phyloP scores from a whole-genome alignment of 2,329 filamentous ascomycete genomes.

The Sarocladium oryzae region DNA sequence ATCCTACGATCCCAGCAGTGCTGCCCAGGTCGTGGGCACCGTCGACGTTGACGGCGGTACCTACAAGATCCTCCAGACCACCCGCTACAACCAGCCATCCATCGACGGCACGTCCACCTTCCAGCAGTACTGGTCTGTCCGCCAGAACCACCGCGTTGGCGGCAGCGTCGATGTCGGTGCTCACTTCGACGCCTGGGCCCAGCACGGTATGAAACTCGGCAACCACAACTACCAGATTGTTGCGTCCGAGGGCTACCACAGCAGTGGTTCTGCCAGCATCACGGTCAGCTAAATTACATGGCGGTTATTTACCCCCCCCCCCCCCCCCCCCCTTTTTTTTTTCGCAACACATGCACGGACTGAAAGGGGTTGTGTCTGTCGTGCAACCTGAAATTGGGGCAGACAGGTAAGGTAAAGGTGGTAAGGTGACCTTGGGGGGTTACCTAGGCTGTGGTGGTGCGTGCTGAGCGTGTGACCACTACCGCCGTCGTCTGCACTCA shows the following conservation, averaged over 20 bases:
- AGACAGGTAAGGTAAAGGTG: no score
- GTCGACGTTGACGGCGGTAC: constrained; percentile 29
- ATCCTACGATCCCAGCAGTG: constrained; percentile 29
- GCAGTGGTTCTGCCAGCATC: constrained; percentile 34
- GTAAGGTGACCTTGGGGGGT: no score
- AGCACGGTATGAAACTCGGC: constrained; percentile 41
- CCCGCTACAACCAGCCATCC: constrained; percentile 35
- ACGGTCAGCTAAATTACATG: constrained; percentile 24
- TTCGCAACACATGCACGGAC: no score
- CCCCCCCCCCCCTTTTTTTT: no score
- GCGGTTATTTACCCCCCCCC: no score
- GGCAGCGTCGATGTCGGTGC: constrained; percentile 43
- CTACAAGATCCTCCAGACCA: constrained; percentile 31
- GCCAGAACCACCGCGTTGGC: constrained; percentile 39
- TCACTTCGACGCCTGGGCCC: constrained; percentile 48
- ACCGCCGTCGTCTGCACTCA: no score
- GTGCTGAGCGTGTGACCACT: no score
- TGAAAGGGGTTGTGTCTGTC: no score
- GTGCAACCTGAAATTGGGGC: no score
- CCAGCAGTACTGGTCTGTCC: constrained; percentile 47
- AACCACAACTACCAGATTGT: constrained; percentile 42
- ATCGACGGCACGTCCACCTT: constrained; percentile 44
- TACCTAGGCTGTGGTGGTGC: no score
- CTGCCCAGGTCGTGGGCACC: constrained; percentile 25
- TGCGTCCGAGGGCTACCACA: constrained; percentile 41